Base-by-base conservation (phyloP, 148 eudicot genomes). In the Arctostaphylos glauca region DNA sequence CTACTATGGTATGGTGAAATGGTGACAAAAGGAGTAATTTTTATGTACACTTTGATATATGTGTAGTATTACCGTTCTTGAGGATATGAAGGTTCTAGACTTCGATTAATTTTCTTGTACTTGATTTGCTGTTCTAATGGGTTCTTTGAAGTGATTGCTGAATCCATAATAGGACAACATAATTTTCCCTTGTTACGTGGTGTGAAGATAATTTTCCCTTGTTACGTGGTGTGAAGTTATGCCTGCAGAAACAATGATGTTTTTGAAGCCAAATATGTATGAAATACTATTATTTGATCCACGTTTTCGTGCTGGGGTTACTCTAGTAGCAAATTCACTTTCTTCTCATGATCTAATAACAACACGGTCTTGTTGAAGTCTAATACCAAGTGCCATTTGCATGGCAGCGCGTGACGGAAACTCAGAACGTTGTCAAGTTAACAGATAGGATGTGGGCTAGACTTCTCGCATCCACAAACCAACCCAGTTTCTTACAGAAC, bases 401-500 rank as follows among this genome's bases (percentile, higher is more conserved):
- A 74, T 84, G 83, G 84, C 88, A 90, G 92, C 86, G 87, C 47
- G 91, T 88, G 56, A 91, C 92, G 13, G 92, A 85, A 83, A 80
- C 83, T 66, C 78, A 74, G 60, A 87, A 91, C 81, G 80, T 73
- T 67, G 89, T 91, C 77, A 88, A 86, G 60, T 59, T 90, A 81
- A 91, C 94, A 74, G 92, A 84, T 79, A 84, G 94, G 84, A 90
- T 86, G 90, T 91, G 94, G 94, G 94, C 94, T 74, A 86, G 94
- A 80, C 91, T 91, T 47, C 87, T 91, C 7, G 88, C 91, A 8
- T 91, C 94, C 43, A 91, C 92, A 23, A 88, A 88, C 80, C 94
- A 91, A 76, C 94, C 94, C 43, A 88, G 88, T 79, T 91, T 91
- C 67, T 54, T 89, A 68, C 81, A 67, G 48, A 52, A 81, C 5